These are phyloP conservation scores for Didymella sp. DNA, from an alignment of 2,329 filamentous ascomycete genomes.

Conservation along the genomic window DNA sequence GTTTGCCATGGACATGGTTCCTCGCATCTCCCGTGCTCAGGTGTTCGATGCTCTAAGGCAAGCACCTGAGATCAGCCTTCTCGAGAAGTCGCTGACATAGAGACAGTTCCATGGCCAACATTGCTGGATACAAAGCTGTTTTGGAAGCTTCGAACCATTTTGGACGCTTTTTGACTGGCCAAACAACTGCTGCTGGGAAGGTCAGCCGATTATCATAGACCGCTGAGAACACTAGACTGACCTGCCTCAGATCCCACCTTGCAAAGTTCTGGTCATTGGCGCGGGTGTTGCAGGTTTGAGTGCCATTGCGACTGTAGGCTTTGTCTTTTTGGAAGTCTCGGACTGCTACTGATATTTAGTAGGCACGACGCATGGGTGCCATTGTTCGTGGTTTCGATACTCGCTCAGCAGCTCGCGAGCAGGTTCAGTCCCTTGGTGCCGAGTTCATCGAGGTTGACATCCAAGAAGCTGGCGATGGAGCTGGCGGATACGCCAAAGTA, in stretches of 20 bases:
- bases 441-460: constrained; percentile 90
- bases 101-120: constrained; percentile 86
- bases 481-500: constrained; percentile 88
- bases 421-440: constrained; percentile 87
- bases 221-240: not conserved
- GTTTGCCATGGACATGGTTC: constrained; percentile 94
- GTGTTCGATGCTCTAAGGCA: constrained; percentile 78
- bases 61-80: not conserved
- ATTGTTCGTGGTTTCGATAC: constrained; percentile 92
- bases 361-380: constrained; percentile 82
- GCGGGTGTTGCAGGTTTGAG: constrained; percentile 88
- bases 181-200: constrained; percentile 83
- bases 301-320: constrained; percentile 76
- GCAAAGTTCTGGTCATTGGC: constrained; percentile 88
- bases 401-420: constrained; percentile 83
- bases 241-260: constrained; percentile 75
- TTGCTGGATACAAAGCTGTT: constrained; percentile 91
- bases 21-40: constrained; percentile 86
- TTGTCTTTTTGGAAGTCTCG: constrained; percentile 1
- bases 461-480: constrained; percentile 81
- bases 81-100: constrained; percentile 16
- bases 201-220: constrained; percentile 6
- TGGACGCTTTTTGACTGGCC: constrained; percentile 85
- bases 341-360: not conserved
- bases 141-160: constrained; percentile 89